phyloP scores from a whole-genome alignment of 495 filamentous ascomycete genomes.

The Podospora comata region DNA sequence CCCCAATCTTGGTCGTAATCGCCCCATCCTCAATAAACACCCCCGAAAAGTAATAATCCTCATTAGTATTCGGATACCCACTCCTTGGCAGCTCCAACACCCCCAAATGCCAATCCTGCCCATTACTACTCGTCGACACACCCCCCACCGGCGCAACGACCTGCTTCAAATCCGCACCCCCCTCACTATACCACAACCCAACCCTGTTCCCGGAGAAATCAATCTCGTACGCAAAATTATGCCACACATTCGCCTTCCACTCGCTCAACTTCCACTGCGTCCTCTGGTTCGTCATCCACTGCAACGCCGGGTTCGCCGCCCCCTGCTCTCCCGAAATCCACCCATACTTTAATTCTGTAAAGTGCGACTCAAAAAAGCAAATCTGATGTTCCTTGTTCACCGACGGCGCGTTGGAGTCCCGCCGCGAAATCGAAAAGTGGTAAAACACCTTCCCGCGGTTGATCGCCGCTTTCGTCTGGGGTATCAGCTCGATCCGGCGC shows the following conservation, averaged over 20 bases:
- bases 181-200: conserved; percentile 67
- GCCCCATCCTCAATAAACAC: conserved; percentile 65
- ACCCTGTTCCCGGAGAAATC: conserved; percentile 58
- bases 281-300: conserved; percentile 45
- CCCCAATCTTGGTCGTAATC: conserved; percentile 57
- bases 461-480: conserved; percentile 62
- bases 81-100: conserved; percentile 62
- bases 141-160: conserved; percentile 53
- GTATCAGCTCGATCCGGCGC: conserved; percentile 62
- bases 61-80: conserved; percentile 47
- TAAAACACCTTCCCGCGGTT: conserved; percentile 62
- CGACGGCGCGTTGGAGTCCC: conserved; percentile 56
- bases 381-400: conserved; percentile 68
- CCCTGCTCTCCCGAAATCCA: conserved; percentile 59
- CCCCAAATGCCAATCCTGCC: conserved; percentile 71
- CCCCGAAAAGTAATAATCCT: conserved; percentile 73
- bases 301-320: conserved; percentile 48
- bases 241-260: conserved; percentile 59
- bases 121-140: conserved; percentile 61
- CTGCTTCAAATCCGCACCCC: conserved; percentile 52
- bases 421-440: conserved; percentile 65
- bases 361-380: conserved; percentile 72
- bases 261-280: conserved; percentile 41
- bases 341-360: conserved; percentile 73
- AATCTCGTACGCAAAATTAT: conserved; percentile 68